A percentile compares a stretch with the other conserved stretches of the same genome.
Evolutionary conservation across 148 eudicot species (phyloP).

Genomic region (Spergularia bocconei): DNA sequence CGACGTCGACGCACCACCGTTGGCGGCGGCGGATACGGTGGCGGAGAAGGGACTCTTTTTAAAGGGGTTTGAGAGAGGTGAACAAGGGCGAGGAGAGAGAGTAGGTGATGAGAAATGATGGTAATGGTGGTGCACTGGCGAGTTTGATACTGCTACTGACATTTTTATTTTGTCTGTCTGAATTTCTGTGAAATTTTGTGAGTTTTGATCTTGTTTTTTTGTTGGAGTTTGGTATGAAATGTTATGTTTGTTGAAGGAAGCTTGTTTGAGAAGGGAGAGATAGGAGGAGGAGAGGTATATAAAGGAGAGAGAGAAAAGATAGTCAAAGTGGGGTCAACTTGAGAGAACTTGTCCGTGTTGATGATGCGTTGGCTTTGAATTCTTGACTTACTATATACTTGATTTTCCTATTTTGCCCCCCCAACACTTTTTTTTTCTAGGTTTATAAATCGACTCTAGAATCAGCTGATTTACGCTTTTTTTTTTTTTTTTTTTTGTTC

Average conservation of each 20-base stretch:
- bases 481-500: too few relatives aligned
- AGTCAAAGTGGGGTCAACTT: constrained; percentile 10
- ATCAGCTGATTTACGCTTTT: too few relatives aligned
- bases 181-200: neutral
- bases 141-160: constrained; percentile 56
- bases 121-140: constrained; percentile 38
- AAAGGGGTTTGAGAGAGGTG: constrained; percentile 29
- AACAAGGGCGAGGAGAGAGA: constrained; percentile 31
- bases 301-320: neutral
- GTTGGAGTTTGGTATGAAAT: neutral
- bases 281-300: neutral
- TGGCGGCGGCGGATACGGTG: neutral
- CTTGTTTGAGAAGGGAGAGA: neutral
- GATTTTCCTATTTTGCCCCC: constrained; percentile 6
- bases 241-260: neutral
- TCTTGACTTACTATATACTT: constrained; percentile 1
- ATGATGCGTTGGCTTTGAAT: constrained; percentile 2
- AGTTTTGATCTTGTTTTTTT: neutral
- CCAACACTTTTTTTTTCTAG: neutral
- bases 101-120: constrained; percentile 27
- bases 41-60: constrained; percentile 11
- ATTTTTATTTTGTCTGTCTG: neutral
- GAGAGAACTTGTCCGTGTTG: constrained; percentile 16
- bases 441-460: too few relatives aligned
- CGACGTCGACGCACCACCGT: constrained; percentile 23